Evolutionary conservation across 352 stramenopile genomes (phyloP), one percentile per base, ranked within the genome.

Genomic region (Globisporangium uncinulatum): DNA sequence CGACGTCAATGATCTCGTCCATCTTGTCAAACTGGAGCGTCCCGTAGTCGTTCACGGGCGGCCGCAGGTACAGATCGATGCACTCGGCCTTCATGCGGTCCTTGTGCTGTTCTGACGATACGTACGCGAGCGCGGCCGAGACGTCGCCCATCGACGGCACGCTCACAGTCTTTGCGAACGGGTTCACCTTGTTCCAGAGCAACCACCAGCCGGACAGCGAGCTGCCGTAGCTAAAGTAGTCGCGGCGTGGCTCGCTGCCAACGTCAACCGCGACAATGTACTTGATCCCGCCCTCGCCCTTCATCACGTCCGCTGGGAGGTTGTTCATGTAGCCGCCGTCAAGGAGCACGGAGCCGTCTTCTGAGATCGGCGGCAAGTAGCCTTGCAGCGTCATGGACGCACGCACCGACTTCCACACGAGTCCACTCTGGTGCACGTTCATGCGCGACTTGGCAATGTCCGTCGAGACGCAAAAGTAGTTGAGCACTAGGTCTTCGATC

Each of bases 241-340:
- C 74, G 0, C 75, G 84, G 3, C 79, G 71, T 2, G 78, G 74
- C 36, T 95, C 85, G 39, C 85, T 92, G 29, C 84, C 86, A 13
- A 97, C 89, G 67, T 97, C 88, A 2, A 97, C 86, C 4, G 88
- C 91, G 29, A 97, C 74, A 44, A 97, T 87, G 52, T 91, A 93
- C 57, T 92, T 88, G 54, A 96, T 92, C 8, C 86, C 86, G 5
- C 83, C 77, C 62, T 96, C 80, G 41, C 94, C 82, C 55, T 90
- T 86, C 76, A 97, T 97, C 34, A 97, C 79, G 62, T 97, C 89
- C 1, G 84, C 90, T 3, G 92, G 91, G 11, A 98, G 65, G 56
- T 97, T 97, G 71, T 97, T 97, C 69, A 97, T 92, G 66, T 98
- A 98, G 0, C 89, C 90, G 19, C 92, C 92, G 42, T 97, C 92